Percentiles rank a stretch among this genome's conserved stretches.
These are phyloP conservation scores for Aaosphaeria arxii DNA, from an alignment of 2,329 filamentous ascomycete genomes.

Conservation along the genomic window DNA sequence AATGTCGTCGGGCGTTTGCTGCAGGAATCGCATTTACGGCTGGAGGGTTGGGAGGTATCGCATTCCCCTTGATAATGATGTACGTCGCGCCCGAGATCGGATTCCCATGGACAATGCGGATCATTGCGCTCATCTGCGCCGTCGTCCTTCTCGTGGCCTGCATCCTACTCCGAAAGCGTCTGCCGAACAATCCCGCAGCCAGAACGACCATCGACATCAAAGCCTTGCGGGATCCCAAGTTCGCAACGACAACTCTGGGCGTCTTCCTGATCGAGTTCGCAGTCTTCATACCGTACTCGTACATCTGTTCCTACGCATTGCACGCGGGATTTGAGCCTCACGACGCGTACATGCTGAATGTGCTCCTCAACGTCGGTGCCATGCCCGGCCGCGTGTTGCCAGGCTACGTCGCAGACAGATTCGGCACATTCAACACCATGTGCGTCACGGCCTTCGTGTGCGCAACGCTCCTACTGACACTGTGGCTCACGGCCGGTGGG, in stretches of 20 bases:
- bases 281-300: slow-evolving; percentile 60
- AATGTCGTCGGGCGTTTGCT: slow-evolving; percentile 36
- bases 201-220: slow-evolving; percentile 35
- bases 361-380: slow-evolving; percentile 49
- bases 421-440: slow-evolving; percentile 55
- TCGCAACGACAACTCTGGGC: slow-evolving; percentile 17
- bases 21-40: slow-evolving; percentile 43
- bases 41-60: slow-evolving; percentile 42
- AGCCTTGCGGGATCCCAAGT: slow-evolving; percentile 17
- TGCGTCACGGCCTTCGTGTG: slow-evolving; percentile 44
- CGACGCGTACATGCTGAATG: slow-evolving; percentile 26
- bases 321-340: slow-evolving; percentile 9
- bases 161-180: slow-evolving; percentile 47
- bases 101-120: slow-evolving; percentile 60
- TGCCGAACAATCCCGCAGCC: slow-evolving; percentile 38
- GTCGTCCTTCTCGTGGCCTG: slow-evolving; percentile 9
- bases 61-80: slow-evolving; percentile 54
- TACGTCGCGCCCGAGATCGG: slow-evolving; percentile 55
- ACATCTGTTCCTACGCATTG: slow-evolving; percentile 48
- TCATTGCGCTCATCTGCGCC: slow-evolving; percentile 60
- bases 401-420: slow-evolving; percentile 51
- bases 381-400: slow-evolving; percentile 55
- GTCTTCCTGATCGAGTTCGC: slow-evolving; percentile 54
- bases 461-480: slow-evolving; percentile 47
- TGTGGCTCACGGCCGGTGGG: slow-evolving; percentile 51